Base-by-base conservation (phyloP, 1,284 basidiomycete genomes). In the Pyrrhoderma noxium region DNA sequence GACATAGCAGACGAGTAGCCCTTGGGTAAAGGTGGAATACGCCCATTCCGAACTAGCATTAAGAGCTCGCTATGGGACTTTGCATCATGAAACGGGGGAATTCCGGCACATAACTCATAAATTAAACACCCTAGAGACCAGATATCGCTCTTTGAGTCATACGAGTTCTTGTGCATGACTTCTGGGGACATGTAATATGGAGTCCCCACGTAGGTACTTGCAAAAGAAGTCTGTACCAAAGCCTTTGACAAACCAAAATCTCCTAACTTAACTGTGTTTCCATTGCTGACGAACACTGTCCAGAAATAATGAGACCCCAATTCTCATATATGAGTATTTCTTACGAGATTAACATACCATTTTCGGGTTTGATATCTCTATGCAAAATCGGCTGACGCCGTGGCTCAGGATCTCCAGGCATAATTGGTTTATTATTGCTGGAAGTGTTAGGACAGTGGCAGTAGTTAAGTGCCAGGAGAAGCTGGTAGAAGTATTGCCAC, bases 121-220 rank as follows among this genome's bases (percentile, higher is more conserved):
- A 97, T 90, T 38, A 98, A 75, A 67, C 95, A 99, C 1, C 94
- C 95, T 34, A 98, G 76, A 9, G 92, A 94, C 95, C 95, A 99
- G 46, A 99, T 96, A 63, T 99, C 94, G 0, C 90, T 93, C 70
- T 97, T 98, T 18, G 89, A 88, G 69, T 98, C 95, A 67, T 99
- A 99, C 4, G 89, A 82, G 64, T 91, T 93, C 62, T 96, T 93
- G 66, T 92, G 90, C 74, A 97, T 92, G 19, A 98, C 77, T 67
- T 98, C 94, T 0, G 95, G 94, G 1, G 92, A 94, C 94, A 99
- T 98, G 70, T 99, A 98, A 62, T 97, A 94, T 2, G 95, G 95
- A 8, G 94, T 98, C 89, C 95, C 94, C 57, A 98, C 95, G 58
- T 97, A 99, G 23, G 95, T 99, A 60, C 85, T 91, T 5, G 95